phyloP scores from a whole-genome alignment of 495 filamentous ascomycete species.

The Tuber umbilicatum region DNA sequence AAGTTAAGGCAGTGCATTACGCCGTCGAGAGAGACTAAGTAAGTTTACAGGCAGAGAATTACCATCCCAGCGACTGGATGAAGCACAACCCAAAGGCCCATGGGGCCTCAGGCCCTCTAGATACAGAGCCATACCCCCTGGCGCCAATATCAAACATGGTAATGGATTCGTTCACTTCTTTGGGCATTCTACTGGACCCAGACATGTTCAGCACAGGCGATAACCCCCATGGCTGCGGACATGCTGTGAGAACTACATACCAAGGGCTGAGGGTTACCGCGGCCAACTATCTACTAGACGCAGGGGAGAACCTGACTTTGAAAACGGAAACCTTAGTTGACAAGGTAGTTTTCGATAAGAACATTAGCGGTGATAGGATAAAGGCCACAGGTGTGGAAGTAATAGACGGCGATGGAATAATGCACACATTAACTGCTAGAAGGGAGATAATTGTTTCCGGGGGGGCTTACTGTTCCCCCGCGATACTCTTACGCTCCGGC shows the following conservation, averaged over 20 bases:
- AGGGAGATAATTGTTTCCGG: slow-evolving; percentile 48
- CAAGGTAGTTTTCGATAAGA: slow-evolving; percentile 37
- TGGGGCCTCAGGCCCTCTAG: slow-evolving; percentile 47
- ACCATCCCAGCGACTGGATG: slow-evolving; percentile 44
- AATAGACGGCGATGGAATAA: slow-evolving; percentile 33
- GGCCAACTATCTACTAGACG: slow-evolving; percentile 46
- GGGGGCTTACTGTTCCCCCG: slow-evolving; percentile 46
- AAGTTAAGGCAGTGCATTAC: not conserved
- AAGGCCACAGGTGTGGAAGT: slow-evolving; percentile 42
- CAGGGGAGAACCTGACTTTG: slow-evolving; percentile 43
- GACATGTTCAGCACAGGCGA: slow-evolving; percentile 52
- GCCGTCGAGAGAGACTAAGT: not conserved
- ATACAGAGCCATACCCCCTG: slow-evolving; percentile 49
- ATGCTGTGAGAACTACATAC: slow-evolving; percentile 49
- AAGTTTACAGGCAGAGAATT: slow-evolving; percentile 46
- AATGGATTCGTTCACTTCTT: slow-evolving; percentile 48
- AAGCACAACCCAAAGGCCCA: slow-evolving; percentile 44
- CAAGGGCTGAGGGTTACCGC: slow-evolving; percentile 49
- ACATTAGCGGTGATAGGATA: slow-evolving; percentile 13
- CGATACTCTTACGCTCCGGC: slow-evolving; percentile 49
- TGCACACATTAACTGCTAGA: slow-evolving; percentile 27
- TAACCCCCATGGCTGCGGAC: slow-evolving; percentile 49
- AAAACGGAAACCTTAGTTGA: slow-evolving; percentile 45
- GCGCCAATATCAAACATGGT: slow-evolving; percentile 49
- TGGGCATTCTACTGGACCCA: slow-evolving; percentile 47